Base-by-base conservation (phyloP, 2,329 filamentous ascomycete genomes). In the Furcasterigmium sp. region DNA sequence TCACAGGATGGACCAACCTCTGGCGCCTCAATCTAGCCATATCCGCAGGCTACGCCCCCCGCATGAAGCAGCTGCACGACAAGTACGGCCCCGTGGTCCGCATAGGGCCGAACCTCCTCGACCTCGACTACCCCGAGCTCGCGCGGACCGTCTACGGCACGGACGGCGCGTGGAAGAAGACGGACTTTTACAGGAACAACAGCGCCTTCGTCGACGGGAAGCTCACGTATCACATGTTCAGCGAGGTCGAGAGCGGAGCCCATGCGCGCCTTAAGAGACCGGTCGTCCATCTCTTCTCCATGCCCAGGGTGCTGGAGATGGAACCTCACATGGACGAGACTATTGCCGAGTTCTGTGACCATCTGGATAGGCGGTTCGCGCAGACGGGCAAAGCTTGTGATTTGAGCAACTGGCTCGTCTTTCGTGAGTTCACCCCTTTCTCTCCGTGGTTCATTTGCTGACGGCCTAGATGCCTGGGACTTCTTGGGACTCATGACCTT, bases 401-500 rank as follows among this genome's bases (percentile, higher is more conserved):
- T 51, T 61, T 79, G 0, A 75, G 74, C 1, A 58, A 60, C 29
- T 73, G 68, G 63, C 60, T 74, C 42, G 58, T 62, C 50, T 63
- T 54, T 50, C 62, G 46, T 19, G 41, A 44, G 5, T 46, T 44
- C 15, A 32, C 3, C 32, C 21, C 23, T 10, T 25, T 51, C 47
- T 8, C 30, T 17, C 14, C 30, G 30, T 8, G 13, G n/a, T 34
- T 34, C 18, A 9, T 21, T 26, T 19, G 17, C 23, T 14, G 8
- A 17, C 6, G 21, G 18, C 18, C 19, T 23, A 59, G 57, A 46
- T 20, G 46, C 67, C 5, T 70, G 65, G 57, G 69, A 73, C 49
- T 69, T 77, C 44, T 62, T 78, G 3, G 73, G 72, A 17, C 72
- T 76, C 55, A 69, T 77, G 8, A 66, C 68, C 4, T 77, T 76